A percentile compares a stretch with the other conserved stretches of the same genome.
Evolutionary conservation across 805 yeast species (phyloP).

Genomic region (Cyberlindnera maritima): DNA sequence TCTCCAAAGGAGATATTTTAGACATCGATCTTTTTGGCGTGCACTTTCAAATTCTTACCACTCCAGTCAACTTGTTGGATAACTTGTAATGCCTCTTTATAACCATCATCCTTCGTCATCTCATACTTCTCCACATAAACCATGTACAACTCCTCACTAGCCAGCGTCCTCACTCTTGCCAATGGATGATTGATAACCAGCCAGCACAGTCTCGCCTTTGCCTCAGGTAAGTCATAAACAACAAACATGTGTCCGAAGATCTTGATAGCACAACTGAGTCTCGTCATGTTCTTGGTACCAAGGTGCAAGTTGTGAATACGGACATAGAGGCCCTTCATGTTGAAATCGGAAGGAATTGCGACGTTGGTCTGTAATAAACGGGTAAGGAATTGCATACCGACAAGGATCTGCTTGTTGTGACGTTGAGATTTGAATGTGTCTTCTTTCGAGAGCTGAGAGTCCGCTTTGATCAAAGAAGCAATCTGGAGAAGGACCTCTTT

Average conservation of each 20-base stretch:
- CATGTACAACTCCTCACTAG: conserved; percentile 43
- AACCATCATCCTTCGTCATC: conserved; percentile 32
- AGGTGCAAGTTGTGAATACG: conserved; percentile 56
- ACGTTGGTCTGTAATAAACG: conserved; percentile 23
- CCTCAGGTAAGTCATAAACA: conserved; percentile 16
- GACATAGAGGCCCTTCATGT: conserved; percentile 38
- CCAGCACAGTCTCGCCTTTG: conserved; percentile 26
- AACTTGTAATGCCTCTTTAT: conserved; percentile 12
- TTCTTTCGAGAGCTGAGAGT: conserved; percentile 4
- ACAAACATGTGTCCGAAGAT: conserved; percentile 41
- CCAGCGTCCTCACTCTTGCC: conserved; percentile 33
- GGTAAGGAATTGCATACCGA: conserved; percentile 26
- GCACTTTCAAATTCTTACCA: conserved; percentile 4
- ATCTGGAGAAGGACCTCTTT: conserved; percentile 23
- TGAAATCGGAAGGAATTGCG: conserved; percentile 21
- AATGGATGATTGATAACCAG: conserved; percentile 32
- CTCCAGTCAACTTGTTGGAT: conserved; percentile 22
- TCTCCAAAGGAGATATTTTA: no score
- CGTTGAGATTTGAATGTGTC: conserved; percentile 16
- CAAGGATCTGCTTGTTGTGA: conserved; percentile 17
- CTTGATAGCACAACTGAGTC: conserved; percentile 40
- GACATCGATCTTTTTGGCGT: conserved; percentile 4
- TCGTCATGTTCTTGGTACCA: conserved; percentile 38
- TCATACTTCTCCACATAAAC: conserved; percentile 32
- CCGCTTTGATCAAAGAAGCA: conserved; percentile 29